These are phyloP conservation scores for Russula sp. DNA, from an alignment of 768 basidiomycete genomes.

Conservation along the genomic window DNA sequence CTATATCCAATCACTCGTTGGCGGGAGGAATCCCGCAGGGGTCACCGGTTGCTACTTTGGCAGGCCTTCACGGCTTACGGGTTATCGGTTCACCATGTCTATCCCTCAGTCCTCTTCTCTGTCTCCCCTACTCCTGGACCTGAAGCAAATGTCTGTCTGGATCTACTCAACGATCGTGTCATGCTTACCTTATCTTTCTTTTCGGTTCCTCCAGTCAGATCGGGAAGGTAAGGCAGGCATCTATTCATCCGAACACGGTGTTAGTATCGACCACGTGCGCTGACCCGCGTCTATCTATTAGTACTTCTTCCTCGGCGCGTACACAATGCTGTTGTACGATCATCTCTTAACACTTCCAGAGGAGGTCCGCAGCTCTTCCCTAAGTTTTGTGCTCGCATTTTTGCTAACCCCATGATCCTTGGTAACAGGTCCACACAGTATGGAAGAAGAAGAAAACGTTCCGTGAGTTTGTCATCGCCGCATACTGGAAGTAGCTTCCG, in stretches of 20 bases:
- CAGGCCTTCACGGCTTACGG: background rate
- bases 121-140: background rate
- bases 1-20: background rate
- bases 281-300: background rate
- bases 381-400: background rate
- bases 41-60: background rate
- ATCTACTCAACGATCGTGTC: background rate
- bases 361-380: conserved; percentile 15
- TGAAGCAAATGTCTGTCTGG: conserved; percentile 27
- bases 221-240: conserved; percentile 22
- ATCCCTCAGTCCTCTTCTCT: background rate
- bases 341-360: conserved; percentile 24
- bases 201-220: conserved; percentile 4
- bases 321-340: conserved; percentile 28
- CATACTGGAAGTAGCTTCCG: background rate
- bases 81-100: conserved; percentile 5
- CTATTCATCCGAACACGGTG: too few species aligned
- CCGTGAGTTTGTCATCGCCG: conserved; percentile 11
- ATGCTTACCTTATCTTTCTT: background rate
- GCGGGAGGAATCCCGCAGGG: background rate
- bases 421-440: conserved; percentile 23
- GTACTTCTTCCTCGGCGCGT: conserved; percentile 27
- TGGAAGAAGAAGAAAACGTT: conserved; percentile 31
- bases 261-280: background rate
- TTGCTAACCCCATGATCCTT: background rate